Conservation (phyloP, 2,329 filamentous ascomycete species). For the Akanthomyces dipterigenus region DNA sequence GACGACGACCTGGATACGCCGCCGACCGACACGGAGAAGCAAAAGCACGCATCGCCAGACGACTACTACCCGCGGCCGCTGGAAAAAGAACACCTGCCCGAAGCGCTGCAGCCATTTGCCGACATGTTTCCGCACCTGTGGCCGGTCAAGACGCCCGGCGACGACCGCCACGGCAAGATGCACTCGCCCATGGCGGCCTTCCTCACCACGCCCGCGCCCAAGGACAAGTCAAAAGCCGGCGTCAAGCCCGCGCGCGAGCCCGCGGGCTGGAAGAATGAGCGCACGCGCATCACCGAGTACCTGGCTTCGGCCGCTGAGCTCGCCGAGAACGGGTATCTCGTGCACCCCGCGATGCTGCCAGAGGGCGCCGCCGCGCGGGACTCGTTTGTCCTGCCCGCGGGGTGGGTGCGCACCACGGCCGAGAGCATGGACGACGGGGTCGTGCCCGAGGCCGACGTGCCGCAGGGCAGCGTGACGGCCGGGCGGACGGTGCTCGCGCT, state of each 20-base stretch:
- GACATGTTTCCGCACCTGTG: conserved; percentile 83
- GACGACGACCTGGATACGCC: conserved; percentile 26
- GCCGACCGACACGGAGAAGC: conserved; percentile 12
- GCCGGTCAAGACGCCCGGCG: conserved; percentile 82
- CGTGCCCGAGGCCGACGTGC: conserved; percentile 62
- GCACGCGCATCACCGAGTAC: conserved; percentile 77
- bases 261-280: conserved; percentile 63
- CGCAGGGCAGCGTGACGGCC: conserved; percentile 75
- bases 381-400: conserved; percentile 50
- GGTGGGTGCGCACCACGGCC: conserved; percentile 79
- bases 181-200: conserved; percentile 85
- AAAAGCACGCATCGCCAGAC: conserved; percentile 41
- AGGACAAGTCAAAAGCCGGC: conserved; percentile 53
- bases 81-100: conserved; percentile 42
- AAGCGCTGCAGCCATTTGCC: conserved; percentile 58
- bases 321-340: conserved; percentile 71
- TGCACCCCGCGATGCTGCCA: conserved; percentile 72
- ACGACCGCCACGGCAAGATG: conserved; percentile 71
- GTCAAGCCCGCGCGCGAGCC: conserved; percentile 57
- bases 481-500: conserved; percentile 74
- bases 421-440: conserved; percentile 58
- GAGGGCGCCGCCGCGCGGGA: conserved; percentile 39
- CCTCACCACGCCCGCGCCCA: conserved; percentile 65
- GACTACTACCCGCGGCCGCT: conserved; percentile 53
- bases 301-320: conserved; percentile 67